Conservation (phyloP, 2,329 filamentous ascomycete genomes). For the Fusarium temperatum region DNA sequence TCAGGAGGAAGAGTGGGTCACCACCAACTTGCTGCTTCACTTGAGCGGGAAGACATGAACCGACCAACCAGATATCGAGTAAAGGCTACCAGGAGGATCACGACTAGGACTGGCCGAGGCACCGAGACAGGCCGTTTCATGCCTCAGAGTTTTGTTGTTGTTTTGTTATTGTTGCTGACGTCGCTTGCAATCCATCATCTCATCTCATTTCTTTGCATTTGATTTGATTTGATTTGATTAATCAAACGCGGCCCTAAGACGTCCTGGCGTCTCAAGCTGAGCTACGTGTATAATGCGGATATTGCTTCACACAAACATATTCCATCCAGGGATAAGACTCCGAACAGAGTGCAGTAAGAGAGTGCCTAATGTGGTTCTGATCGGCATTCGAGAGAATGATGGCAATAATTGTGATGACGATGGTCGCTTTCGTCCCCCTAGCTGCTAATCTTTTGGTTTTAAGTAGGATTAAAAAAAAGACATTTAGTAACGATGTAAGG, state of each 20-base stretch:
- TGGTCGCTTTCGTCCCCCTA: not conserved
- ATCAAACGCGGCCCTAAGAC: conserved; percentile 10
- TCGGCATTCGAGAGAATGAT: conserved; percentile 11
- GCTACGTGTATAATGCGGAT: conserved; percentile 12
- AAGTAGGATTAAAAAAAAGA: not conserved
- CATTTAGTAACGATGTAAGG: not conserved
- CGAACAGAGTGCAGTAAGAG: conserved; percentile 7
- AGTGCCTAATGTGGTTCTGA: conserved; percentile 17
- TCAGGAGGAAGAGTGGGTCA: conserved; percentile 25
- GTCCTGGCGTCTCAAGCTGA: conserved; percentile 7
- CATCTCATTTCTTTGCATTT: conserved; percentile 4
- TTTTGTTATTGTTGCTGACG: conserved; percentile 18
- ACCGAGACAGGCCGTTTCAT: conserved; percentile 19
- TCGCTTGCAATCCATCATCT: conserved; percentile 5
- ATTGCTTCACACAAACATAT: conserved; percentile 8
- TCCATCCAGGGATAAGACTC: not conserved
- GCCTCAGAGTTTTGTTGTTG: conserved; percentile 17
- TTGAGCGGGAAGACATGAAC: conserved; percentile 28
- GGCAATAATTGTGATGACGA: conserved; percentile 25
- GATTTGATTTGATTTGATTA: conserved; percentile 20
- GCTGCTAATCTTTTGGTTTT: not conserved
- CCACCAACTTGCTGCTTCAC: conserved; percentile 15
- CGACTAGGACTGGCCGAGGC: conserved; percentile 18
- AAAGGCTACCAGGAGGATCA: conserved; percentile 12
- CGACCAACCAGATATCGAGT: conserved; percentile 25